These are phyloP conservation scores for Xylaria palmicola DNA, from an alignment of 495 filamentous ascomycete species.

Conservation along the genomic window DNA sequence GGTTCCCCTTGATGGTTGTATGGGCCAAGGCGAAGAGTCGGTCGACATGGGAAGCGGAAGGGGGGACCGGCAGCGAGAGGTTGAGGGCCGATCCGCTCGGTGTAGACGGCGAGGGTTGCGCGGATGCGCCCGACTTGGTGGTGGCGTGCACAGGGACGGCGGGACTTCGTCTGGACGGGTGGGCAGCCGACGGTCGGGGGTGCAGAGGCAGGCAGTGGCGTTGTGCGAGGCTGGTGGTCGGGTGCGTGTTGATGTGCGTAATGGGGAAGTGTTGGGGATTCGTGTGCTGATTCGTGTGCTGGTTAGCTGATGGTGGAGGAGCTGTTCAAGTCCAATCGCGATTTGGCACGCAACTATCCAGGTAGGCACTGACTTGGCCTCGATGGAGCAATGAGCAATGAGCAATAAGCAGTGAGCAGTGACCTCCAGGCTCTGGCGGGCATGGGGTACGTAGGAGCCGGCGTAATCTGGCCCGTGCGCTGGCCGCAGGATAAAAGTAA, in stretches of 20 bases:
- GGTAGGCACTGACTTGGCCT: not conserved
- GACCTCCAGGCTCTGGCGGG: no score
- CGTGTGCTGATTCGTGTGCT: not conserved
- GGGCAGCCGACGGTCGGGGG: not conserved
- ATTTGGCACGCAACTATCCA: constrained; percentile 3
- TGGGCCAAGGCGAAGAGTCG: constrained; percentile 4
- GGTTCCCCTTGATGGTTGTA: constrained; percentile 10
- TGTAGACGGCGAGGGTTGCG: constrained; percentile 15
- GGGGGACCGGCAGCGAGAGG: not conserved
- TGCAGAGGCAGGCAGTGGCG: not conserved
- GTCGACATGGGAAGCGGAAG: constrained; percentile 11
- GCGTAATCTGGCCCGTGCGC: no score
- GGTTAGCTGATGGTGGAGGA: constrained; percentile 4
- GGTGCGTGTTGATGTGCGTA: not conserved
- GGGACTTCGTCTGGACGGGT: not conserved
- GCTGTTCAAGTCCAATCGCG: constrained; percentile 15
- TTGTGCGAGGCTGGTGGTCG: not conserved
- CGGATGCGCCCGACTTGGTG: constrained; percentile 16
- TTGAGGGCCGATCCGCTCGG: constrained; percentile 14
- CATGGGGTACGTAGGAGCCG: no score
- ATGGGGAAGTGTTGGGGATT: not conserved
- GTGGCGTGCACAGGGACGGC: constrained; percentile 1
- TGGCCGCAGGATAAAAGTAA: constrained; percentile 14
- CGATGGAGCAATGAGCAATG: no score
- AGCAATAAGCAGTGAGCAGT: no score